These are phyloP conservation scores for Aspergillus sp. DNA, from an alignment of 2,329 filamentous ascomycete species.

Conservation along the genomic window DNA sequence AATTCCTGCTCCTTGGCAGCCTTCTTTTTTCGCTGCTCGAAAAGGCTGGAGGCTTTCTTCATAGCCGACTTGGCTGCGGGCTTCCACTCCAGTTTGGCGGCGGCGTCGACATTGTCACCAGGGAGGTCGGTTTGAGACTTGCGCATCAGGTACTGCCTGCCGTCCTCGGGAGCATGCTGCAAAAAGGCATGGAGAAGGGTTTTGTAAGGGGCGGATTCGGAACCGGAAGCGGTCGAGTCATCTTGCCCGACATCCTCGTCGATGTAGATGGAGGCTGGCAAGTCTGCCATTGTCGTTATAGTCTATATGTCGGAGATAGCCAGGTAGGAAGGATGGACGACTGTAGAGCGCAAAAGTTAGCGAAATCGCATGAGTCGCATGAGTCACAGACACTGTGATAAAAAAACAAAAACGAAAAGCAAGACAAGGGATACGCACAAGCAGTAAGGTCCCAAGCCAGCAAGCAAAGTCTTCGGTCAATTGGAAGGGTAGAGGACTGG, in stretches of 20 bases:
- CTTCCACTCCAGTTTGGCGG: constrained; percentile 63
- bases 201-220: constrained; percentile 70
- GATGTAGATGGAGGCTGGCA: constrained; percentile 51
- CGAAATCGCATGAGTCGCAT: too few relatives aligned
- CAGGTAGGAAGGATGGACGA: constrained; percentile 2
- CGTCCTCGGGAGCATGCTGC: constrained; percentile 52
- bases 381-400: too few relatives aligned
- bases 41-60: constrained; percentile 72
- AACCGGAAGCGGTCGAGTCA: constrained; percentile 55
- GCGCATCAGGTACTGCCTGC: constrained; percentile 57
- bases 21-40: constrained; percentile 75
- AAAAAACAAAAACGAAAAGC: too few relatives aligned
- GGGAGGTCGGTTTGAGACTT: constrained; percentile 55
- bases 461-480: too few relatives aligned
- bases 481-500: too few relatives aligned
- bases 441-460: too few relatives aligned
- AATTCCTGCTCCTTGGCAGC: constrained; percentile 65
- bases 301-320: constrained; percentile 3
- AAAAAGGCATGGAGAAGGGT: constrained; percentile 68
- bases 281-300: constrained; percentile 18
- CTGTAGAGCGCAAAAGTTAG: constrained; percentile 5
- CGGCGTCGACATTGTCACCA: constrained; percentile 55
- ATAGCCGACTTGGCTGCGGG: constrained; percentile 71
- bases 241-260: constrained; percentile 73
- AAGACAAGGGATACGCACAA: too few relatives aligned